phyloP scores from a whole-genome alignment of 2,329 filamentous ascomycete genomes.

The Paraphoma chrysanthemicola region DNA sequence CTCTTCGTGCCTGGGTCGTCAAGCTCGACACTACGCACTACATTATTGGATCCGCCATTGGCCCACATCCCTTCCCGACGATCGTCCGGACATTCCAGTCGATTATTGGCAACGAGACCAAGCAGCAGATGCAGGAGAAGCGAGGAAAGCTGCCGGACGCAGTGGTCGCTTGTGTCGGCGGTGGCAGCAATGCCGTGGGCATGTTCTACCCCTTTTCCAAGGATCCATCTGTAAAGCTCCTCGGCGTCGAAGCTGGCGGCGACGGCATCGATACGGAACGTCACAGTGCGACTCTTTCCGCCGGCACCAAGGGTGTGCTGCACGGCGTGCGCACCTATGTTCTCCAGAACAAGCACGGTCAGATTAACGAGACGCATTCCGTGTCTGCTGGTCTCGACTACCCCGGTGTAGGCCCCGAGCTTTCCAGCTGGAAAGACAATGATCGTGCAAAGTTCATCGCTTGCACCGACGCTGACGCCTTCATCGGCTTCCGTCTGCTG shows the following conservation, averaged over 20 bases:
- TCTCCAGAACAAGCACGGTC: constrained; percentile 88
- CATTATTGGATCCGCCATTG: constrained; percentile 96
- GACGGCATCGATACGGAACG: constrained; percentile 86
- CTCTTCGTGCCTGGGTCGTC: constrained; percentile 91
- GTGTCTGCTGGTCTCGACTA: constrained; percentile 97
- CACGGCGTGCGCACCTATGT: constrained; percentile 97
- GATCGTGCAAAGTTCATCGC: constrained; percentile 86
- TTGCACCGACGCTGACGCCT: constrained; percentile 89
- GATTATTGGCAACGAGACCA: constrained; percentile 94
- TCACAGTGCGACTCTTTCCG: constrained; percentile 87
- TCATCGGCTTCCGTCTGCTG: constrained; percentile 84
- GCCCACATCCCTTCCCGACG: constrained; percentile 95
- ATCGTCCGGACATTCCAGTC: constrained; percentile 98
- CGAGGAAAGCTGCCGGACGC: constrained; percentile 91
- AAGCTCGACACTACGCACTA: constrained; percentile 95
- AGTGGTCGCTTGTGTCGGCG: constrained; percentile 94
- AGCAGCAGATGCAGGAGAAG: constrained; percentile 84
- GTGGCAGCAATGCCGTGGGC: constrained; percentile 91
- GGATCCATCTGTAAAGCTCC: constrained; percentile 82
- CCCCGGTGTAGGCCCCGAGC: constrained; percentile 92
- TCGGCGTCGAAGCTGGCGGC: constrained; percentile 94
- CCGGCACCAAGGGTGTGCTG: constrained; percentile 88
- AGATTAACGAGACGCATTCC: constrained; percentile 94
- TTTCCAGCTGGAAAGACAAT: constrained; percentile 91
- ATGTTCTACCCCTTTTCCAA: constrained; percentile 98